Evolutionary conservation across 2,329 filamentous ascomycete genomes (phyloP).

Genomic region (Clarireedia hainanense): DNA sequence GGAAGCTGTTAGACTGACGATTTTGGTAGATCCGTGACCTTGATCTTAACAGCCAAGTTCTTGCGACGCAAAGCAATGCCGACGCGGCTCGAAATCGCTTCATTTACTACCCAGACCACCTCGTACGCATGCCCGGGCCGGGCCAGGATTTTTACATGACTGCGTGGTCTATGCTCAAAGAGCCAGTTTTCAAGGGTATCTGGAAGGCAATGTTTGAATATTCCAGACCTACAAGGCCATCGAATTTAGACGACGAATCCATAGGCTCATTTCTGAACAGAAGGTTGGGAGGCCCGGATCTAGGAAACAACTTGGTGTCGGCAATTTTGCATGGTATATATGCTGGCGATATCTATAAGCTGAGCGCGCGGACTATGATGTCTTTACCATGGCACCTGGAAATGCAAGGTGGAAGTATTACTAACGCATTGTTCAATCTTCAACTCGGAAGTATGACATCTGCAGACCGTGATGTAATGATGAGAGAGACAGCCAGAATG

Average conservation of each 20-base stretch:
- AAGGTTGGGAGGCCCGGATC: constrained; percentile 40
- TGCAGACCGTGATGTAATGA: background rate
- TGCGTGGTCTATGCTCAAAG: constrained; percentile 33
- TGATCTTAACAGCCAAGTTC: constrained; percentile 46
- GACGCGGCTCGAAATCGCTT: constrained; percentile 59
- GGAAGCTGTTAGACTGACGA: no score
- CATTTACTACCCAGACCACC: constrained; percentile 81
- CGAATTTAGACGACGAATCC: constrained; percentile 53
- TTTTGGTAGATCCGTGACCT: constrained; percentile 46
- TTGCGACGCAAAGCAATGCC: constrained; percentile 42
- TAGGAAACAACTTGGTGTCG: constrained; percentile 68
- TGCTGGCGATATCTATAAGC: constrained; percentile 74
- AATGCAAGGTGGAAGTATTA: constrained; percentile 12
- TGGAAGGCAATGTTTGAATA: constrained; percentile 25
- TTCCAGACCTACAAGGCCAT: constrained; percentile 28
- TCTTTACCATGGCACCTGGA: constrained; percentile 22
- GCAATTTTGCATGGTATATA: constrained; percentile 82
- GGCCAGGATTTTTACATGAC: constrained; percentile 28
- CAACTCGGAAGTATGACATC: background rate
- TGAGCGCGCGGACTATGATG: constrained; percentile 61
- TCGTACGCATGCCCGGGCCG: constrained; percentile 54
- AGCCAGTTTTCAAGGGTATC: constrained; percentile 48
- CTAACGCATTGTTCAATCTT: background rate
- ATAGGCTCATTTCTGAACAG: constrained; percentile 58
- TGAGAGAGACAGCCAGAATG: background rate